Percentiles rank a stretch among this genome's conserved stretches.
These are phyloP conservation scores for Tylopilus rubrobrunneus DNA, from an alignment of 768 basidiomycete genomes.

Conservation along the genomic window DNA sequence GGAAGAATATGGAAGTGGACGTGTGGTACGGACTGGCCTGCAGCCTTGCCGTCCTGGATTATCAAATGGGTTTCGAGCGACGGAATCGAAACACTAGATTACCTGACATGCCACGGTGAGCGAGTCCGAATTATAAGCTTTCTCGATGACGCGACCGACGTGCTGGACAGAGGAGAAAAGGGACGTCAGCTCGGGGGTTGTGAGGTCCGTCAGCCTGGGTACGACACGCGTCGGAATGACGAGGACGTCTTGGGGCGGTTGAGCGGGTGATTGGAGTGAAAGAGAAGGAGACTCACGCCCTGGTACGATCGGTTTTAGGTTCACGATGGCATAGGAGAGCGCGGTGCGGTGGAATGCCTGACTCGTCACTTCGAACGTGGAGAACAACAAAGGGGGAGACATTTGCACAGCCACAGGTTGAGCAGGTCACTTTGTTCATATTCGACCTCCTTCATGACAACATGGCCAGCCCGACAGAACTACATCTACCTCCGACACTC, in stretches of 20 bases:
- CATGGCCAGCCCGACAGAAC: constrained; percentile 65
- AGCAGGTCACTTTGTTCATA: neutral
- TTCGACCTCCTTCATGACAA: too few relatives aligned
- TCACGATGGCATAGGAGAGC: constrained; percentile 83
- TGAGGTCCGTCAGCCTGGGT: constrained; percentile 52
- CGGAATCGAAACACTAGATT: constrained; percentile 2
- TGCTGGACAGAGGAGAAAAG: constrained; percentile 77
- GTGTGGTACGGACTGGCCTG: constrained; percentile 71
- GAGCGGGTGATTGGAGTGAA: neutral
- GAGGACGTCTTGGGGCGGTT: constrained; percentile 49
- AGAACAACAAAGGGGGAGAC: constrained; percentile 52
- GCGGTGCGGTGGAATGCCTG: constrained; percentile 71
- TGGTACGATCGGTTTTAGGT: constrained; percentile 90
- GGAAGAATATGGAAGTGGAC: constrained; percentile 97
- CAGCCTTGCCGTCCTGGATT: constrained; percentile 76
- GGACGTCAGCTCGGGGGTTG: constrained; percentile 67
- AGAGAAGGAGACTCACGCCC: constrained; percentile 65
- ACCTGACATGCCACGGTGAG: constrained; percentile 92
- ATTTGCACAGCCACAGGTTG: constrained; percentile 22
- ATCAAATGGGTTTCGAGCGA: constrained; percentile 2
- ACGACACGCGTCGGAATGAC: constrained; percentile 56
- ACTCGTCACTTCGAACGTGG: constrained; percentile 72
- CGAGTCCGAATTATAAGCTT: constrained; percentile 75
- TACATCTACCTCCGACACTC: constrained; percentile 71
- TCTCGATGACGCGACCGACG: constrained; percentile 78